These are phyloP conservation scores for Pezicula neosporulosa DNA, from an alignment of 2,329 filamentous ascomycete species.

Conservation along the genomic window DNA sequence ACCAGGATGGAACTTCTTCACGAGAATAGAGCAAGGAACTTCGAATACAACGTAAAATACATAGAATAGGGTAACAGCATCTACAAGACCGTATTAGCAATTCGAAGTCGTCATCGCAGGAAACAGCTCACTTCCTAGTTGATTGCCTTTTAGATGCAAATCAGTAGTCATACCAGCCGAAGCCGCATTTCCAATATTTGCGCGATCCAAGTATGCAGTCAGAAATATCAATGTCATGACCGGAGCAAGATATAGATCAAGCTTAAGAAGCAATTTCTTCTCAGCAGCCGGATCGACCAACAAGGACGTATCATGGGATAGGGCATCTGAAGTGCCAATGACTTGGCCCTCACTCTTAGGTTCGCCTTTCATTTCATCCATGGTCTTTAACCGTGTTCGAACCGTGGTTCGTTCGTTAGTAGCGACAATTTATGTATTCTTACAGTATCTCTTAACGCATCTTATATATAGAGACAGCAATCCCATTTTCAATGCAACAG, in stretches of 20 bases:
- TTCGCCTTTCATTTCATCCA: neutral
- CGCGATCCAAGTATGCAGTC: slow-evolving; percentile 50
- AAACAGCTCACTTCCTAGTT: slow-evolving; percentile 1
- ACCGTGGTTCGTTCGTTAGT: too few relatives aligned
- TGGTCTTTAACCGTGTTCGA: neutral
- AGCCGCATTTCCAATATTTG: slow-evolving; percentile 41
- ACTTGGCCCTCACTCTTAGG: neutral
- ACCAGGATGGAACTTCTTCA: slow-evolving; percentile 44
- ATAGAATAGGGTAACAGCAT: slow-evolving; percentile 45
- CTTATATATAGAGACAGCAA: too few relatives aligned
- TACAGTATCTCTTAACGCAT: too few relatives aligned
- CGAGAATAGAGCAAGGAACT: slow-evolving; percentile 40
- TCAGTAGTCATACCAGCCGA: slow-evolving; percentile 17
- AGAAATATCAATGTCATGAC: slow-evolving; percentile 55
- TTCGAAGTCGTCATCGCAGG: neutral
- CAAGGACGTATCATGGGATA: neutral
- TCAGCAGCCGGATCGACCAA: slow-evolving; percentile 41
- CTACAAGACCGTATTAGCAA: neutral
- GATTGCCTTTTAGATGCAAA: slow-evolving; percentile 13
- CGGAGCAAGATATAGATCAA: slow-evolving; percentile 44
- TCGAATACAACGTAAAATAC: slow-evolving; percentile 48
- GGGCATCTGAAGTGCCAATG: neutral
- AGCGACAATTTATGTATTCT: too few relatives aligned
- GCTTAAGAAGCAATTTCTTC: slow-evolving; percentile 40
- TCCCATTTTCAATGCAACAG: too few relatives aligned